Conservation (phyloP, 208 protist species). For the Novymonas esmeraldas region DNA sequence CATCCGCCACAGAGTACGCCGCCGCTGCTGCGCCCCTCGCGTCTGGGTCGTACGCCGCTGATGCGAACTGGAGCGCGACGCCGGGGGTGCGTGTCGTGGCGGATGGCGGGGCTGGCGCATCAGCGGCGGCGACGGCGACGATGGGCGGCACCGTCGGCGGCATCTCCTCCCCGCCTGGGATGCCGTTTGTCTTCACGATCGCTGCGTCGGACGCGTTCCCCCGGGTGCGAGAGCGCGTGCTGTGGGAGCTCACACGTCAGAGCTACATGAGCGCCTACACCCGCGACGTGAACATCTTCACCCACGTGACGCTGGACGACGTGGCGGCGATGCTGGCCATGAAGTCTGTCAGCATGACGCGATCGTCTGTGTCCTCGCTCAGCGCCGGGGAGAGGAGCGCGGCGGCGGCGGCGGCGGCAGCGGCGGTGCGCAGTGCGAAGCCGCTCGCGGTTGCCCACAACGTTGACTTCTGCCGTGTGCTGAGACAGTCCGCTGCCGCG, state of each 20-base stretch:
- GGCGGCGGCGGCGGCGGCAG: conserved; percentile 1
- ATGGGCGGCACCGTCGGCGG: not conserved
- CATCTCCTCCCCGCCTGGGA: not conserved
- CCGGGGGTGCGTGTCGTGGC: too few relatives aligned
- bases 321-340: not conserved
- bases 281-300: not conserved
- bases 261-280: conserved; percentile 4
- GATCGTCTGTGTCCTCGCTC: not conserved
- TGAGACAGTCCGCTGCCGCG: not conserved
- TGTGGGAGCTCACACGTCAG: conserved; percentile 2
- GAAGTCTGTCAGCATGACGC: not conserved
- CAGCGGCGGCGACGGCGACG: too few relatives aligned
- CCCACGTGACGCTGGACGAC: conserved; percentile 7
- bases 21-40: too few relatives aligned
- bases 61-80: too few relatives aligned
- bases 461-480: conserved; percentile 3
- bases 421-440: not conserved
- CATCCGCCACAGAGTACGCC: too few relatives aligned
- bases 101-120: too few relatives aligned
- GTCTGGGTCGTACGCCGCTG: too few relatives aligned
- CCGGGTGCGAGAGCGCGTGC: not conserved
- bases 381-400: not conserved
- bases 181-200: conserved; percentile 1
- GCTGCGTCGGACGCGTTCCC: not conserved
- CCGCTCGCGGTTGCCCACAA: too few relatives aligned